Percentiles rank a stretch among this genome's conserved stretches.
Conservation (phyloP, 371 early-diverging fungal genomes). For the Coemansia sp. region DNA sequence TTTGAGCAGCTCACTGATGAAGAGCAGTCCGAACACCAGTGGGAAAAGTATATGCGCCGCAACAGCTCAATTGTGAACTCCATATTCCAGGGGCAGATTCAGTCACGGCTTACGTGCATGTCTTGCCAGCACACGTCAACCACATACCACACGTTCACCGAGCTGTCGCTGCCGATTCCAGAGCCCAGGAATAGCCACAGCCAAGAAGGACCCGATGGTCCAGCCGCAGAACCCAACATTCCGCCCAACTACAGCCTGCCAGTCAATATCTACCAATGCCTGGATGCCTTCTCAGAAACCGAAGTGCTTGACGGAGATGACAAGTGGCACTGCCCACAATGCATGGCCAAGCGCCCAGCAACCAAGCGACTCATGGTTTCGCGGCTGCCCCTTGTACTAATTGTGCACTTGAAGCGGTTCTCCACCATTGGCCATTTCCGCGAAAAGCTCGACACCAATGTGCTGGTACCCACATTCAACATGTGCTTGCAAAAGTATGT, state of each 20-base stretch:
- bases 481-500: constrained; percentile 52
- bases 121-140: constrained; percentile 67
- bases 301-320: constrained; percentile 90
- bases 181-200: constrained; percentile 50
- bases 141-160: constrained; percentile 91
- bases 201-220: constrained; percentile 75
- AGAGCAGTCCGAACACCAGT: constrained; percentile 38
- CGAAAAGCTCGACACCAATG: constrained; percentile 85
- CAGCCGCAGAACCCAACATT: constrained; percentile 56
- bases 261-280: constrained; percentile 75
- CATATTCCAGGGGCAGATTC: constrained; percentile 86
- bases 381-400: constrained; percentile 83
- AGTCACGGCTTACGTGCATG: constrained; percentile 56
- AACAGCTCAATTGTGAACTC: constrained; percentile 48
- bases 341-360: constrained; percentile 70
- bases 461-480: constrained; percentile 74
- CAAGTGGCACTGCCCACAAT: constrained; percentile 86
- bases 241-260: constrained; percentile 64
- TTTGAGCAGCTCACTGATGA: constrained; percentile 47
- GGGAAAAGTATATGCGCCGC: constrained; percentile 37
- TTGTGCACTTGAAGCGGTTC: constrained; percentile 93
- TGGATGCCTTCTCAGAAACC: constrained; percentile 78
- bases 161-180: constrained; percentile 93
- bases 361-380: constrained; percentile 77
- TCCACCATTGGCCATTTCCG: constrained; percentile 90